Evolutionary conservation across 2,329 filamentous ascomycete genomes (phyloP).

Genomic region (Scedosporium aurantiacum): DNA sequence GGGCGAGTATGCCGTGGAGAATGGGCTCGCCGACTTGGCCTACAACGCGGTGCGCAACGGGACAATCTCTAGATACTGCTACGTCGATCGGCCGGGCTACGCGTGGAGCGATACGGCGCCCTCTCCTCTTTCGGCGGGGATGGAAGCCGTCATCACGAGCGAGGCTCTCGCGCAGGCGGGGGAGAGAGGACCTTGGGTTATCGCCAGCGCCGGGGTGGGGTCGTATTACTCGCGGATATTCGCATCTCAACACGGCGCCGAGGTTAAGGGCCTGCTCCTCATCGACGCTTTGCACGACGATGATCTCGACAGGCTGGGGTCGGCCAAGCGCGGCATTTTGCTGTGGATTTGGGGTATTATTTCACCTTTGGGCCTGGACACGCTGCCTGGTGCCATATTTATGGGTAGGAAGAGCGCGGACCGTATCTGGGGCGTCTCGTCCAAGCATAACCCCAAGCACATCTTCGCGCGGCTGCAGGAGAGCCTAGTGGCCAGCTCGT

Average conservation of each 20-base stretch:
- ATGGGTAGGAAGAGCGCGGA: constrained; percentile 70
- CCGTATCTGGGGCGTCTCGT: constrained; percentile 69
- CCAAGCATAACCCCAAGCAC: constrained; percentile 70
- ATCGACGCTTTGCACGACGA: constrained; percentile 88
- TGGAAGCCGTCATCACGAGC: constrained; percentile 79
- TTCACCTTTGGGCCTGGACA: constrained; percentile 76
- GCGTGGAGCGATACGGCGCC: constrained; percentile 85
- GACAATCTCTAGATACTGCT: constrained; percentile 82
- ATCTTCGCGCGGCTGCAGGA: constrained; percentile 91
- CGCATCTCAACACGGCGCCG: constrained; percentile 64
- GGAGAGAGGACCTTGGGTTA: constrained; percentile 79
- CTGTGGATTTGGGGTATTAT: constrained; percentile 81
- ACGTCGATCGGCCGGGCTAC: constrained; percentile 84
- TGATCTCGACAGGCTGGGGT: constrained; percentile 56
- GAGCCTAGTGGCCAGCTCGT: constrained; percentile 72
- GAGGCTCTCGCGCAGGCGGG: constrained; percentile 72
- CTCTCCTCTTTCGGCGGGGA: constrained; percentile 84
- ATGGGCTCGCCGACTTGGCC: constrained; percentile 70
- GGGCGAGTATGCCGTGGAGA: constrained; percentile 68
- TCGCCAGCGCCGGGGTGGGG: constrained; percentile 77
- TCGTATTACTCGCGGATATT: constrained; percentile 88
- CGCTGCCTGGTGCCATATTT: constrained; percentile 71
- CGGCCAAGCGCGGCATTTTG: constrained; percentile 62
- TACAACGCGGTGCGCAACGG: constrained; percentile 66
- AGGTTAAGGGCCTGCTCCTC: constrained; percentile 69